Conservation (phyloP, 2,329 filamentous ascomycete genomes). For the Pseudocercospora musae region DNA sequence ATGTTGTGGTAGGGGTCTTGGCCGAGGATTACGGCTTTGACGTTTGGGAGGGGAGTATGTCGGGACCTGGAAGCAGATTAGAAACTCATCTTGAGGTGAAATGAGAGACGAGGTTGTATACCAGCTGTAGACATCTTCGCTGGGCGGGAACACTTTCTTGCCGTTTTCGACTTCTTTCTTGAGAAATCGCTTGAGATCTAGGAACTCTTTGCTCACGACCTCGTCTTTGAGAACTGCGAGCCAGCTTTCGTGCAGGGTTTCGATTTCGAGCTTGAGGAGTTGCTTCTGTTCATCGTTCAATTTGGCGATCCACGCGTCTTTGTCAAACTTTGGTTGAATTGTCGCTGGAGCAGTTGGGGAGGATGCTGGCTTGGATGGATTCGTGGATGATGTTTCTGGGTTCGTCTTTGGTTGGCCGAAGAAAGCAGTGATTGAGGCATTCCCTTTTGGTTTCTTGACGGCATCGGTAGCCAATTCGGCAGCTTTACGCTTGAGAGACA, state of each 20-base stretch:
- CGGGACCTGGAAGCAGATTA: slow-evolving; percentile 65
- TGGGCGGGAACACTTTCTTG: slow-evolving; percentile 81
- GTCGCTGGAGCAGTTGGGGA: slow-evolving; percentile 36
- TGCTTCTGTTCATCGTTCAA: slow-evolving; percentile 78
- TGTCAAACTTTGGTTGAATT: slow-evolving; percentile 65
- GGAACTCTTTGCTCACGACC: slow-evolving; percentile 71
- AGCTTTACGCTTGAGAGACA: slow-evolving; percentile 53
- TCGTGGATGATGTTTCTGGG: slow-evolving; percentile 30
- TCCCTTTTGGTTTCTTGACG: slow-evolving; percentile 53
- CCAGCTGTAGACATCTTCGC: slow-evolving; percentile 92
- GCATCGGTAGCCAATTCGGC: slow-evolving; percentile 42
- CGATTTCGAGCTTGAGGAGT: slow-evolving; percentile 82
- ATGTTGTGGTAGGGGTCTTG: slow-evolving; percentile 96
- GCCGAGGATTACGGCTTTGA: slow-evolving; percentile 90
- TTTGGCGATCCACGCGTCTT: slow-evolving; percentile 79
- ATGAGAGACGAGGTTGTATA: slow-evolving; percentile 39
- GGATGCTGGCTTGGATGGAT: slow-evolving; percentile 25
- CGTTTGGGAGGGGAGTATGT: slow-evolving; percentile 80
- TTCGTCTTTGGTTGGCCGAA: slow-evolving; percentile 67
- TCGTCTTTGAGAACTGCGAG: slow-evolving; percentile 85
- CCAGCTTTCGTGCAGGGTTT: slow-evolving; percentile 90
- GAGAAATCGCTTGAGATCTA: slow-evolving; percentile 84
- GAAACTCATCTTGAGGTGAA: background rate
- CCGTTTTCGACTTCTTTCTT: slow-evolving; percentile 70
- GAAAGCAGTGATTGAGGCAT: slow-evolving; percentile 83